Percentiles rank a stretch among this genome's conserved stretches.
Evolutionary conservation across 2,329 filamentous ascomycete genomes (phyloP).

Genomic region (Monosporascus cannonballus): DNA sequence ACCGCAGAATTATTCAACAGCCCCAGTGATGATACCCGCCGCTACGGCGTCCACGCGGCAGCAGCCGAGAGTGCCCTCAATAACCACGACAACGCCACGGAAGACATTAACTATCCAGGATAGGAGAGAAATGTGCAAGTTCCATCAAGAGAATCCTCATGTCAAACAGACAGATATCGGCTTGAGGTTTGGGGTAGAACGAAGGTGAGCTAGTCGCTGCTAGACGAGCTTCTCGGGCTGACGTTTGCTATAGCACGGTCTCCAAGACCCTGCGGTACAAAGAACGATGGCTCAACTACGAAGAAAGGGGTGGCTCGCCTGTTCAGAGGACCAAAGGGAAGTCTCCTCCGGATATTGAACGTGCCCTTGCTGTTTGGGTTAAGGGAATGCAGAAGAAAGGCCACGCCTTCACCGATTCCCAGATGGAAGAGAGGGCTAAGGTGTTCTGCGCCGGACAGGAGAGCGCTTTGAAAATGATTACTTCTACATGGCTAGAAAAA

Average conservation of each 20-base stretch:
- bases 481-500: constrained; percentile 79
- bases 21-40: constrained; percentile 53
- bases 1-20: constrained; percentile 51
- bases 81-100: constrained; percentile 60
- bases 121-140: constrained; percentile 87
- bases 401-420: constrained; percentile 66
- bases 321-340: constrained; percentile 80
- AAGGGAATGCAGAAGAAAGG: constrained; percentile 75
- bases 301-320: constrained; percentile 72
- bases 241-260: constrained; percentile 66
- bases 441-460: constrained; percentile 75
- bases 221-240: constrained; percentile 16
- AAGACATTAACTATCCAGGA: constrained; percentile 90
- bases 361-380: constrained; percentile 82
- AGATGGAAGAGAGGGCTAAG: constrained; percentile 76
- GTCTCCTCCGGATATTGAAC: constrained; percentile 78
- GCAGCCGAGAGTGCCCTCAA: constrained; percentile 42
- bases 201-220: constrained; percentile 63
- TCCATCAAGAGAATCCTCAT: constrained; percentile 81
- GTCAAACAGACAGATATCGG: constrained; percentile 97
- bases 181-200: constrained; percentile 88
- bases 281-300: constrained; percentile 84
- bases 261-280: constrained; percentile 94
- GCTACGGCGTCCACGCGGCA: constrained; percentile 46
- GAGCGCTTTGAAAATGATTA: constrained; percentile 64